Conservation (phyloP, 2,329 filamentous ascomycete species). For the Trichophyton mentagrophytes region DNA sequence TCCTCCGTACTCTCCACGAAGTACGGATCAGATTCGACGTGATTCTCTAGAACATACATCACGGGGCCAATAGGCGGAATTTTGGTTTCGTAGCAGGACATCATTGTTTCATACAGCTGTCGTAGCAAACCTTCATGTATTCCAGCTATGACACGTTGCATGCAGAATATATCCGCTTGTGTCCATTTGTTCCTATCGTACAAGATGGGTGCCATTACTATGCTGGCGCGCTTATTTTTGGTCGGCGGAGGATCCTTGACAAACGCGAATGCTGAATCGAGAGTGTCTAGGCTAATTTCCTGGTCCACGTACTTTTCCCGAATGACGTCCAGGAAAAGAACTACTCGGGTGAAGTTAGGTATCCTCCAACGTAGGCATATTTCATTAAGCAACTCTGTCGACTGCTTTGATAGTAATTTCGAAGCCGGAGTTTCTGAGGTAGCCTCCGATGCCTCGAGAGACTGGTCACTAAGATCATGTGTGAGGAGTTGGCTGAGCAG, state of each 20-base stretch:
- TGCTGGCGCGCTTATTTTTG: constrained; percentile 42
- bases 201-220: constrained; percentile 32
- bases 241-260: constrained; percentile 60
- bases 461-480: constrained; percentile 37
- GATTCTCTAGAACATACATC: constrained; percentile 67
- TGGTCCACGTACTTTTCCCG: constrained; percentile 74
- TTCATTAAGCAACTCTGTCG: constrained; percentile 71
- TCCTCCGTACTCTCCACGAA: constrained; percentile 62
- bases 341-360: constrained; percentile 64
- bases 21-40: constrained; percentile 64
- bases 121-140: constrained; percentile 73
- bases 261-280: constrained; percentile 72
- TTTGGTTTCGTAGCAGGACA: constrained; percentile 81
- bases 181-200: constrained; percentile 56
- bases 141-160: constrained; percentile 60
- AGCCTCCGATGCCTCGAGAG: constrained; percentile 36
- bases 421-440: constrained; percentile 37
- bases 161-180: constrained; percentile 53
- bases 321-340: constrained; percentile 73
- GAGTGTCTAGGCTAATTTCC: constrained; percentile 64
- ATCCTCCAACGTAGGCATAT: constrained; percentile 80
- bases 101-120: constrained; percentile 76
- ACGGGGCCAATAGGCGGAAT: constrained; percentile 66
- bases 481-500: constrained; percentile 64
- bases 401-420: constrained; percentile 57